Conservation (phyloP, 108 stramenopile species). For the Nannochloropsis gaditana region DNA sequence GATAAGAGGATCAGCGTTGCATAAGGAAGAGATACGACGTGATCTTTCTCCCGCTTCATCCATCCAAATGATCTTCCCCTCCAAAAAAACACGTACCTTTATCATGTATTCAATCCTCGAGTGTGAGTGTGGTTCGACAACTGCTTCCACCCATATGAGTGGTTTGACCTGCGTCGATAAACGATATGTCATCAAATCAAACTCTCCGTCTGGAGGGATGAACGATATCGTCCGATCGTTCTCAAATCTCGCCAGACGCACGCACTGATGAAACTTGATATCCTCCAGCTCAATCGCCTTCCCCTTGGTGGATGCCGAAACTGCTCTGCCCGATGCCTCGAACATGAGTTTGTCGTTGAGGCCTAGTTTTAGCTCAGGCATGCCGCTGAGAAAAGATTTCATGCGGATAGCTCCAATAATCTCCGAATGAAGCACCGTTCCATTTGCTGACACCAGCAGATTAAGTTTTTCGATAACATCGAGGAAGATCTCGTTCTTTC, state of each 20-base stretch:
- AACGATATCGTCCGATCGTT: constrained; percentile 98
- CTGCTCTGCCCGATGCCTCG: constrained; percentile 70
- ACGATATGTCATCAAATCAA: constrained; percentile 97
- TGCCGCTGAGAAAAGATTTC: constrained; percentile 91
- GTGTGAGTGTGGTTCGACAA: constrained; percentile 93
- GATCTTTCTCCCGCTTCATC: not conserved
- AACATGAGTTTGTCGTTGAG: constrained; percentile 98
- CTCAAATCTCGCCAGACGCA: constrained; percentile 93
- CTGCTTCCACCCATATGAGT: constrained; percentile 95
- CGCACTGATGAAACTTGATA: constrained; percentile 99
- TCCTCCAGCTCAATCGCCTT: constrained; percentile 98
- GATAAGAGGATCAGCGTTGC: no score
- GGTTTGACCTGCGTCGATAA: constrained; percentile 98
- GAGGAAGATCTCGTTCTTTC: constrained; percentile 98
- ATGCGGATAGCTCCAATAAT: constrained; percentile 75
- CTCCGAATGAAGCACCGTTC: constrained; percentile 76
- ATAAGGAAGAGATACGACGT: not conserved
- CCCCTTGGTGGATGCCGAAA: constrained; percentile 57
- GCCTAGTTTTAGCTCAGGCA: constrained; percentile 99
- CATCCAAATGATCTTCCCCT: not conserved
- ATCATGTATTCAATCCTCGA: constrained; percentile 98
- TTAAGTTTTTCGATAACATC: constrained; percentile 99
- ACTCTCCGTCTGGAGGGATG: constrained; percentile 99
- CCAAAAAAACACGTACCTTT: constrained; percentile 51
- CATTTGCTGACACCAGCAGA: constrained; percentile 91